Evolutionary conservation across 2,329 filamentous ascomycete genomes (phyloP), one percentile per base, ranked within the genome.

Genomic region (Trichoderma semiorbis): DNA sequence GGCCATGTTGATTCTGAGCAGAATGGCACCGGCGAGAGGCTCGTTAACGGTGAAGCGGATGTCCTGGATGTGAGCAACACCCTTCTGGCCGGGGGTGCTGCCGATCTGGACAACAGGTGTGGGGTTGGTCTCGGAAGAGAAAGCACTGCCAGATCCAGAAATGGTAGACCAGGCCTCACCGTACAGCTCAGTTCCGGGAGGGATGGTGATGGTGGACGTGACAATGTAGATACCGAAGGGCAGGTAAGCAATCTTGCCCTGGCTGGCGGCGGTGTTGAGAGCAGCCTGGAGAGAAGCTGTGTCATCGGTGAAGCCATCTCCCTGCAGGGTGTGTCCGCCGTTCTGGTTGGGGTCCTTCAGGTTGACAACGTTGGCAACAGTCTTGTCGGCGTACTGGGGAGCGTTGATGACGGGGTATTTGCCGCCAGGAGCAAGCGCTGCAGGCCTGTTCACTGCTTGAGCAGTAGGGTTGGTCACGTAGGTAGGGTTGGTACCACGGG

Each of bases 281-380:
- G 86, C 85, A 1, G 76, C 79, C 77, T 92, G 88, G 14, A 92
- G 83, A 3, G 87, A 87, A 3, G 81, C 80, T 3, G 90, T 91
- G 75, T 91, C 88, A 77, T 91, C 89, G 1, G 86, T 85, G 2
- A 79, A 78, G 14, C 87, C 89, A 76, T 91, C 84, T 62, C 88
- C 89, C 24, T 55, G 57, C 3, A 72, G 70, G n/a, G 70, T 50
- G 26, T 63, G 60, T 26, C 70, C 70, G 7, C 70, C 70, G 47
- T 72, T 72, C 50, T 72, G 64, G 26, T 5, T 69, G 11, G 65
- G 5, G 10, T 72, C 70, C 57, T 72, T 72, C 64, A 72, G 47
- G 50, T 72, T 72, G 47, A 69, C 21, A 30, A 72, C 70, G 55
- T 72, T 36, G 3, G 24, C 26, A 24, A 58, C 30, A 7, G 57